phyloP scores from a whole-genome alignment of 805 yeast species.

The Spathaspora girioi region DNA sequence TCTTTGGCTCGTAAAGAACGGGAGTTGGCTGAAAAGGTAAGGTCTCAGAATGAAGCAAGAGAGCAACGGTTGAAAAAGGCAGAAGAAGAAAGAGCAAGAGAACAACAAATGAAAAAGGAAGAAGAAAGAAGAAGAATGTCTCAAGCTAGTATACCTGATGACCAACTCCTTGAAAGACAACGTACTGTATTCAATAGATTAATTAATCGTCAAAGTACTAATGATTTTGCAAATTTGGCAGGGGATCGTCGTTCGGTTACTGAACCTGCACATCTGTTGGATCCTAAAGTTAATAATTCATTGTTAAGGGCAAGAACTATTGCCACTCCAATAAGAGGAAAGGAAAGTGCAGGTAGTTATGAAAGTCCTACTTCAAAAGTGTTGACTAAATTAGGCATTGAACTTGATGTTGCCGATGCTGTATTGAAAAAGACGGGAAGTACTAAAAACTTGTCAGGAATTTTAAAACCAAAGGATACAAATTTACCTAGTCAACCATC shows the following conservation, averaged over 20 bases:
- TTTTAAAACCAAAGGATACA: constrained; percentile 8
- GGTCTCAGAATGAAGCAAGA: constrained; percentile 17
- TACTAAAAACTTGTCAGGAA: constrained; percentile 26
- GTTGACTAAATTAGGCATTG: constrained; percentile 36
- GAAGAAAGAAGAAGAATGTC: constrained; percentile 7
- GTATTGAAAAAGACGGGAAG: constrained; percentile 19
- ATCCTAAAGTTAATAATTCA: constrained; percentile 33
- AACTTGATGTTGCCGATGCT: constrained; percentile 12
- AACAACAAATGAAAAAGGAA: constrained; percentile 10
- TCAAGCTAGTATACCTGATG: constrained; percentile 12
- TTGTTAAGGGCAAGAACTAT: constrained; percentile 36
- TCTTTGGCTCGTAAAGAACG: constrained; percentile 12
- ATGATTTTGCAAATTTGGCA: constrained; percentile 13
- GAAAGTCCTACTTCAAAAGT: constrained; percentile 25
- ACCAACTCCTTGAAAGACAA: constrained; percentile 22
- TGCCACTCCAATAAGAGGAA: constrained; percentile 18
- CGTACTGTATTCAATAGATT: constrained; percentile 25
- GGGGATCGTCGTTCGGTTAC: constrained; percentile 19
- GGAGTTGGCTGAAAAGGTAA: constrained; percentile 18
- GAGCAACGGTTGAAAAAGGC: constrained; percentile 13
- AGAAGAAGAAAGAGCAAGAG: constrained; percentile 12
- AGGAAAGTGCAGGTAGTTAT: neutral
- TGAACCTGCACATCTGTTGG: constrained; percentile 29
- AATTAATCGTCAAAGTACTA: constrained; percentile 13
- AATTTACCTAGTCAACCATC: constrained; percentile 6